phyloP scores from a whole-genome alignment of 1,139 yeast species.

The Hyphopichia pseudoburtonii region DNA sequence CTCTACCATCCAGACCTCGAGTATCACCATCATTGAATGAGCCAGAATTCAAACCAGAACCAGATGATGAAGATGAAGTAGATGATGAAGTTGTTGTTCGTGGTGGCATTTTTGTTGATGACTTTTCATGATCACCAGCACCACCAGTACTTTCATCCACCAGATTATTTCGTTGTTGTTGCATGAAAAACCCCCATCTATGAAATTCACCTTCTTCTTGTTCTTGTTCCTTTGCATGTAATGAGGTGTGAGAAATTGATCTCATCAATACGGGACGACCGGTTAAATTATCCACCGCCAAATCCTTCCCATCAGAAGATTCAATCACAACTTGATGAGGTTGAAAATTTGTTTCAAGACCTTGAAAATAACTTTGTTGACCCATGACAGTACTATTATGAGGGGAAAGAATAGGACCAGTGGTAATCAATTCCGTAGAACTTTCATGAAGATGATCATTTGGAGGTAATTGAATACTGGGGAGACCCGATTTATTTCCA shows the following conservation, averaged over 20 bases:
- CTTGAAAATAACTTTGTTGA: slow-evolving; percentile 22
- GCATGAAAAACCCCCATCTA: slow-evolving; percentile 75
- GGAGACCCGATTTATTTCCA: not conserved
- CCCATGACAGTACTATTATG: slow-evolving; percentile 23
- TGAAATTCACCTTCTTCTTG: slow-evolving; percentile 92
- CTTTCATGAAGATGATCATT: slow-evolving; percentile 45
- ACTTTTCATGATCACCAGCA: too few species aligned
- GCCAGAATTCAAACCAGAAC: too few species aligned
- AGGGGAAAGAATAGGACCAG: slow-evolving; percentile 58
- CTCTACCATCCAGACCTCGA: too few species aligned
- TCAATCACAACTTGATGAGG: slow-evolving; percentile 75
- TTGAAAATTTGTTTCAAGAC: slow-evolving; percentile 31
- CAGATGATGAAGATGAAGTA: not conserved
- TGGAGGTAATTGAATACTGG: not conserved
- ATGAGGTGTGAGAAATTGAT: slow-evolving; percentile 63
- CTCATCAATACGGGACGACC: slow-evolving; percentile 71
- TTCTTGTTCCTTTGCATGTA: slow-evolving; percentile 73
- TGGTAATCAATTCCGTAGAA: slow-evolving; percentile 50
- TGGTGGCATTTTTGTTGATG: slow-evolving; percentile 4
- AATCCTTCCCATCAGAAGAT: slow-evolving; percentile 51
- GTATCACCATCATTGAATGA: too few species aligned
- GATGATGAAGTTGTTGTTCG: not conserved
- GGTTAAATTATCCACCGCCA: slow-evolving; percentile 65
- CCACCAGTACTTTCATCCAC: slow-evolving; percentile 3
- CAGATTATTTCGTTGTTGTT: slow-evolving; percentile 49